phyloP scores from a whole-genome alignment of 164 flowering plant genomes.

The Chloranthus sessilifolius region DNA sequence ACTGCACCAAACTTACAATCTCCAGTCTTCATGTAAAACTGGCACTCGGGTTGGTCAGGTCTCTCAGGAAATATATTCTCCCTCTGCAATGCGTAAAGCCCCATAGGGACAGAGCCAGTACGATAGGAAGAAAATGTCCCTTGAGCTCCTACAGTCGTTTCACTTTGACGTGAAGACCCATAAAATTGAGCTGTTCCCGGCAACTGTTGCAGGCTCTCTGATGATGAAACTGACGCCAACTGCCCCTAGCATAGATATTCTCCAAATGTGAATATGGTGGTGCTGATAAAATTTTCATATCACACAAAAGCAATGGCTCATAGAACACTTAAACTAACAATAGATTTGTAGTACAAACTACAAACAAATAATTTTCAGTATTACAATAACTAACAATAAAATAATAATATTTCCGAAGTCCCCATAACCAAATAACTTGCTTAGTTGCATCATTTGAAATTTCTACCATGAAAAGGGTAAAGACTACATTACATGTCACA shows the following conservation, averaged over 20 bases:
- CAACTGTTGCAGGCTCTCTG: constrained; percentile 62
- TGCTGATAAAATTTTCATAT: constrained; percentile 8
- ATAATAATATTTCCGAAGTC: no score
- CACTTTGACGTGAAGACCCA: constrained; percentile 56
- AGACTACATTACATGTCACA: no score
- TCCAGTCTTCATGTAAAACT: constrained; percentile 97
- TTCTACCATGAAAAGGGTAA: no score
- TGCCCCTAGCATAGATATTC: constrained; percentile 53
- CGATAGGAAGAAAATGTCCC: constrained; percentile 52
- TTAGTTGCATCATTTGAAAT: no score
- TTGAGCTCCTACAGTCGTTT: constrained; percentile 45
- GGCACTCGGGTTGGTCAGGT: constrained; percentile 97
- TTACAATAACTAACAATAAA: no score
- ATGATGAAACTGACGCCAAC: constrained; percentile 59
- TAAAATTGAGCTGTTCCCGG: constrained; percentile 46
- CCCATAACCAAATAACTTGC: no score
- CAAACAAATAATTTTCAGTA: no score
- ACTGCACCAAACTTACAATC: constrained; percentile 96
- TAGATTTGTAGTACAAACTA: no score
- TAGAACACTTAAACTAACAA: no score
- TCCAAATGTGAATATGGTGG: constrained; percentile 3
- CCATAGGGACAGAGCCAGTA: constrained; percentile 56
- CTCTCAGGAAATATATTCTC: constrained; percentile 93
- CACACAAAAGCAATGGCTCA: no score
- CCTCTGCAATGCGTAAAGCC: constrained; percentile 69